Evolutionary conservation across 805 yeast genomes (phyloP).

Genomic region (Candida odintsovae): DNA sequence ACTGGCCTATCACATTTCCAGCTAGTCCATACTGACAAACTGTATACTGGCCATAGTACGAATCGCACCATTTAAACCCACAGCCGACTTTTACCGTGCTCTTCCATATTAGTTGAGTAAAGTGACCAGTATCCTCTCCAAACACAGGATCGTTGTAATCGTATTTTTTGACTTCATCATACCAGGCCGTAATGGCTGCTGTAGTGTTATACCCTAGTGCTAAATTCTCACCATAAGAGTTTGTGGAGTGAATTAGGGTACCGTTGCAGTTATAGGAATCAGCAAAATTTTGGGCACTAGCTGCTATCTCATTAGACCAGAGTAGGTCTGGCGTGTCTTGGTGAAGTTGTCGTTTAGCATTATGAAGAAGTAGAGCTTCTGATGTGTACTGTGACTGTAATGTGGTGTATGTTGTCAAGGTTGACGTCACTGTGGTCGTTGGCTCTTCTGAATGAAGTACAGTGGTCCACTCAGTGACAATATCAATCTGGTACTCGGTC

Average conservation of each 20-base stretch:
- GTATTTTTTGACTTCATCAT: slow-evolving; percentile 52
- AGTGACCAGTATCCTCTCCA: slow-evolving; percentile 58
- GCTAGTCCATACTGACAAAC: slow-evolving; percentile 65
- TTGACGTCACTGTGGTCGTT: slow-evolving; percentile 16
- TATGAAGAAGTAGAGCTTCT: slow-evolving; percentile 36
- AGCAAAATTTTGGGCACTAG: slow-evolving; percentile 54
- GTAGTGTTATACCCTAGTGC: slow-evolving; percentile 63
- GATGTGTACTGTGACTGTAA: slow-evolving; percentile 3
- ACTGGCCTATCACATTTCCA: slow-evolving; percentile 54
- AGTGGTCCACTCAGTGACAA: slow-evolving; percentile 9
- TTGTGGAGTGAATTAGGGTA: slow-evolving; percentile 51
- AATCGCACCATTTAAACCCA: slow-evolving; percentile 54
- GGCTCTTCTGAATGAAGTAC: slow-evolving; percentile 11
- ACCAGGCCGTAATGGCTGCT: slow-evolving; percentile 73
- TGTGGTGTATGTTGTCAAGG: slow-evolving; percentile 12
- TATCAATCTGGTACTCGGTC: not conserved
- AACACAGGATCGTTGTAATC: slow-evolving; percentile 44
- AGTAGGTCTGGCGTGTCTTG: slow-evolving; percentile 37
- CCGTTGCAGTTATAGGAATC: slow-evolving; percentile 51
- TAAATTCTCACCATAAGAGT: slow-evolving; percentile 71
- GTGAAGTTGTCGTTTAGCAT: slow-evolving; percentile 49
- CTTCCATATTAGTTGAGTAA: slow-evolving; percentile 78
- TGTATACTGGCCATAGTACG: slow-evolving; percentile 46
- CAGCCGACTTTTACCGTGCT: slow-evolving; percentile 61
- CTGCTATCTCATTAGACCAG: slow-evolving; percentile 52